Base-by-base conservation (phyloP, 257 asterid genomes). In the Craterostigma plantagineum region DNA sequence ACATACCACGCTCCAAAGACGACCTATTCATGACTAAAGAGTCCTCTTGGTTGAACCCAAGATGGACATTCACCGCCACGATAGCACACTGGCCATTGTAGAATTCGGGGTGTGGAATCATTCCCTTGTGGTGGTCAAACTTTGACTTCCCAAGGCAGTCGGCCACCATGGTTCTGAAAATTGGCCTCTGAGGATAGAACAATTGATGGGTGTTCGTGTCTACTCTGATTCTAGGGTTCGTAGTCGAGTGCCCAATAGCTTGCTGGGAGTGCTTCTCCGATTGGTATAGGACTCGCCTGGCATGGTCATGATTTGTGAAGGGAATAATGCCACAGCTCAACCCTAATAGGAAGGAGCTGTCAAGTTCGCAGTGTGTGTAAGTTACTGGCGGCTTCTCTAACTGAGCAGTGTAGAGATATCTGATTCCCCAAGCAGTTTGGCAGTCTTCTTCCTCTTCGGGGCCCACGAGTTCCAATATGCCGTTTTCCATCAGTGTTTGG, bases 371-470 rank as follows among this genome's bases (percentile, higher is more conserved):
- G 44, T 90, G 95, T 1, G 92, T 76, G 51, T 79, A 83, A 41
- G 62, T 74, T 30, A 58, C 54, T 4, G 91, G 86, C 11, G 82
- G 91, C 11, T 69, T 64, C 52, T 72, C 79, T 44, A 70, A 45
- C 35, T 64, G 61, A 10, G 68, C 79, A 16, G 56, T 61, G 48
- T 79, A 69, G 27, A 90, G 83, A 63, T 63, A 63, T 16, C 50
- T 62, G 42, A 64, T 53, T 52, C 81, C 94, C 98, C 98, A 90
- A 18, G 98, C 98, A 35, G 79, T 73, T 46, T 49, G 66, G 42
- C 81, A 72, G 52, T 90, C 98, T 55, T 90, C 98, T 60, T 83
- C 98, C 70, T 90, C 95, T 70, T 90, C 98, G 1, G 98, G 59
- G 15, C n/a, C n/a, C n/a, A n/a, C n/a, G n/a, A n/a, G n/a, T n/a